Base-by-base conservation (phyloP, 805 yeast genomes). In the Yamadazyma insecticola region DNA sequence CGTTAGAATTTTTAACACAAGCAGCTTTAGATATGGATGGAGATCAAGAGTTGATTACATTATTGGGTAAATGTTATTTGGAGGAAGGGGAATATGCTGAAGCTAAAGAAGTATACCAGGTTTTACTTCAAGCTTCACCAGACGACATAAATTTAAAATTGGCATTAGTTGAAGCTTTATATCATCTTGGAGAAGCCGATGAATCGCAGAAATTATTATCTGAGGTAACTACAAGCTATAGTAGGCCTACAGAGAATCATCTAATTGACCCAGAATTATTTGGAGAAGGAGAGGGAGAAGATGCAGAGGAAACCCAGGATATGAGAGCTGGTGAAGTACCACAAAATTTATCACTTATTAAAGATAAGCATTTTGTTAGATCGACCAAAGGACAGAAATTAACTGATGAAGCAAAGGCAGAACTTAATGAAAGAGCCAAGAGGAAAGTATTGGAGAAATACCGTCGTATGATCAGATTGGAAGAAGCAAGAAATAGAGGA, bases 81-180 rank as follows among this genome's bases (percentile, higher is more conserved):
- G 92, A 84, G 48, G 66, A 78, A 0, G 88, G 81, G 13, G 79
- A 82, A 32, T 84, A 74, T 44, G 66, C 60, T 16, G 71, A 72
- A 29, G 94, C 95, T 0, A 75, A 71, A 43, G 63, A 61, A 18
- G 77, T 78, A 2, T 82, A 76, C 48, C 60, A 61, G 28, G 57
- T 71, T 10, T 70, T 83, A 2, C 51, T 81, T 13, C 61, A 60
- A n/a, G 53, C 55, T 22, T 78, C 76, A 7, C 82, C 86, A 0
- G 67, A 67, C 7, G 78, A 86, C 44, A 57, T 83, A 19, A 95
- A 88, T 39, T 74, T 80, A 8, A 77, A 82, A 45, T 67, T 89
- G 17, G 80, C 84, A 0, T 62, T 92, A 16, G 95, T 92, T 0
- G 97, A 92, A 57, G 76, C 87, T 1, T 74, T 78, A 37, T 85